Evolutionary conservation across 2,329 filamentous ascomycete genomes (phyloP).

Genomic region (Neoarthrinium moseri): DNA sequence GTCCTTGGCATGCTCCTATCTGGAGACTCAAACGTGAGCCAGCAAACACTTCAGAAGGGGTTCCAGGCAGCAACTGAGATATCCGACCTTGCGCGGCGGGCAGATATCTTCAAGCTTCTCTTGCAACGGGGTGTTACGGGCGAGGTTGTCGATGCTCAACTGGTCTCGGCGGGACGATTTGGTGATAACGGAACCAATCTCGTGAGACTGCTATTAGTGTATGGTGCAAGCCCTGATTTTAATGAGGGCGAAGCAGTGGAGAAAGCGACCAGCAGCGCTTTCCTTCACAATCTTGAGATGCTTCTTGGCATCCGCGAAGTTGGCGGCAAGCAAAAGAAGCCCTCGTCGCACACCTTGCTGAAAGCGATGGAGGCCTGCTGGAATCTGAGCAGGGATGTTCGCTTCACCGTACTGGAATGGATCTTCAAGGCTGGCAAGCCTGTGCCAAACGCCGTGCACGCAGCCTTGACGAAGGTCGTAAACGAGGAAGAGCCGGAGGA

Average conservation of each 20-base stretch:
- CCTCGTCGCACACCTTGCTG: slow-evolving; percentile 45
- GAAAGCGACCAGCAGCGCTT: slow-evolving; percentile 51
- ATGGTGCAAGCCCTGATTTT: slow-evolving; percentile 55
- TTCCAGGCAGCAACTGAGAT: slow-evolving; percentile 57
- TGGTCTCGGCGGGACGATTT: slow-evolving; percentile 51
- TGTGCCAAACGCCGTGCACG: slow-evolving; percentile 48
- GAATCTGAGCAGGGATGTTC: slow-evolving; percentile 46
- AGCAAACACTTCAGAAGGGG: slow-evolving; percentile 44
- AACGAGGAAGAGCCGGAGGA: slow-evolving; percentile 52
- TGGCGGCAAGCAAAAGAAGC: slow-evolving; percentile 41
- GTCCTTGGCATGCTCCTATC: slow-evolving; percentile 50
- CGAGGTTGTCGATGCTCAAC: slow-evolving; percentile 50
- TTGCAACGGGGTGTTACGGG: slow-evolving; percentile 48
- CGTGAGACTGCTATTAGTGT: slow-evolving; percentile 47
- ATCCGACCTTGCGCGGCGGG: slow-evolving; percentile 46
- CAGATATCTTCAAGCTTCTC: slow-evolving; percentile 49
- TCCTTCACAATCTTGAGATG: slow-evolving; percentile 47
- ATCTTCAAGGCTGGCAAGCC: slow-evolving; percentile 51
- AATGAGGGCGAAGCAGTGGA: slow-evolving; percentile 55
- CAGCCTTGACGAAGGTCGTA: slow-evolving; percentile 48
- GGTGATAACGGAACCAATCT: slow-evolving; percentile 47
- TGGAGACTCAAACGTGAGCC: slow-evolving; percentile 35
- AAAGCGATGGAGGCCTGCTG: slow-evolving; percentile 53
- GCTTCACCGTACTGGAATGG: slow-evolving; percentile 47
- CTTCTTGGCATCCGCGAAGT: slow-evolving; percentile 47